These are phyloP conservation scores for Conringia planisiliqua DNA, from an alignment of 345 rosid species.

Conservation along the genomic window DNA sequence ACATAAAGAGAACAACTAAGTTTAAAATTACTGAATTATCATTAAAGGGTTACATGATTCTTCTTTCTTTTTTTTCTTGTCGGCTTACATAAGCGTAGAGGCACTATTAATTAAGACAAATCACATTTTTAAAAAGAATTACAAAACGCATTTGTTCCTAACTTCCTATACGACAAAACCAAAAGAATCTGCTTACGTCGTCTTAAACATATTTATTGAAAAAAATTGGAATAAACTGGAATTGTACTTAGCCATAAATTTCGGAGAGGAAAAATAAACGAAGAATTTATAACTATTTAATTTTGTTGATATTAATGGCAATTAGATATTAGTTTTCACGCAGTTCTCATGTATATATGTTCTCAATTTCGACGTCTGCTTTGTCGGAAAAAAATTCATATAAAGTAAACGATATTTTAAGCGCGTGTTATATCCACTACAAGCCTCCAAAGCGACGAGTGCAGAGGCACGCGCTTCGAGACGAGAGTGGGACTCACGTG, in stretches of 20 bases:
- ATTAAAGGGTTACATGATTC: not conserved
- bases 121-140: not conserved
- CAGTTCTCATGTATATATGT: slow-evolving; percentile 11
- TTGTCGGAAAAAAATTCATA: not conserved
- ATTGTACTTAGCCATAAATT: not conserved
- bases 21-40: not conserved
- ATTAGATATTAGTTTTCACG: slow-evolving; percentile 6
- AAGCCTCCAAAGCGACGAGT: not conserved
- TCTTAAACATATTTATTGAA: not conserved
- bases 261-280: not conserved
- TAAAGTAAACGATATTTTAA: not conserved
- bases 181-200: not conserved
- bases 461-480: slow-evolving; percentile 6
- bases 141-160: too few species aligned
- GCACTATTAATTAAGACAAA: not conserved
- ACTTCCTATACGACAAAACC: not conserved
- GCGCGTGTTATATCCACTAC: slow-evolving; percentile 21
- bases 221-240: not conserved
- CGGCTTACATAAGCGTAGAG: slow-evolving; percentile 14
- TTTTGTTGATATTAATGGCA: not conserved
- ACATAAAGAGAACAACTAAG: not conserved
- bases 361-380: slow-evolving; percentile 6
- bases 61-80: not conserved
- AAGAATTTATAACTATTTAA: not conserved
- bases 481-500: slow-evolving; percentile 25